Evolutionary conservation across 129 eudicot species (phyloP).

Genomic region (Logfia minima): DNA sequence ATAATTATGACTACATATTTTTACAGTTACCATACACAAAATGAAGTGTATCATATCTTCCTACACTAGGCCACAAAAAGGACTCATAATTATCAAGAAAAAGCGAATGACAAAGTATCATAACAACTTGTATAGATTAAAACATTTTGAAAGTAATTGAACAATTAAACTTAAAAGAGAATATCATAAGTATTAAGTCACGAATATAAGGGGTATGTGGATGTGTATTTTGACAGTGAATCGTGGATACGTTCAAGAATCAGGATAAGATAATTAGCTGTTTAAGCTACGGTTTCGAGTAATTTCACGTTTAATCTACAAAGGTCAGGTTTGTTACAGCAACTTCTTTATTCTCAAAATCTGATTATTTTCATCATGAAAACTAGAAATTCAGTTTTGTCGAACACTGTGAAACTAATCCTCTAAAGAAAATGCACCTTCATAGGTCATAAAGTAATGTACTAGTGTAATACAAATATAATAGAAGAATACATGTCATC

Average conservation of each 20-base stretch:
- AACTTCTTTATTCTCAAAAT: background rate
- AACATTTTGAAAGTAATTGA: background rate
- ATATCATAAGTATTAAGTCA: background rate
- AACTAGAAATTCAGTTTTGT: background rate
- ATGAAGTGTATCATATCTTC: no score
- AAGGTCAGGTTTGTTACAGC: background rate
- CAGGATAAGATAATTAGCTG: background rate
- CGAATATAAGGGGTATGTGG: background rate
- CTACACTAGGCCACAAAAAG: background rate
- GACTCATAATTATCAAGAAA: background rate
- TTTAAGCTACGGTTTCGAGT: background rate
- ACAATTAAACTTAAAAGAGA: background rate
- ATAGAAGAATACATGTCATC: background rate
- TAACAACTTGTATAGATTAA: no score
- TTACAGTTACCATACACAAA: no score
- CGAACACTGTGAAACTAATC: background rate
- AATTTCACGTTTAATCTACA: background rate
- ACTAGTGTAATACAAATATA: no score
- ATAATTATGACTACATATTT: no score
- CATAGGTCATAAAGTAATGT: no score
- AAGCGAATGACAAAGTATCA: background rate
- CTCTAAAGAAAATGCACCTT: background rate
- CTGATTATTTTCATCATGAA: background rate
- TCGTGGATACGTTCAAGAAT: background rate
- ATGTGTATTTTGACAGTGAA: background rate